phyloP scores from a whole-genome alignment of 345 rosid genomes.

The Barbarea vulgaris region DNA sequence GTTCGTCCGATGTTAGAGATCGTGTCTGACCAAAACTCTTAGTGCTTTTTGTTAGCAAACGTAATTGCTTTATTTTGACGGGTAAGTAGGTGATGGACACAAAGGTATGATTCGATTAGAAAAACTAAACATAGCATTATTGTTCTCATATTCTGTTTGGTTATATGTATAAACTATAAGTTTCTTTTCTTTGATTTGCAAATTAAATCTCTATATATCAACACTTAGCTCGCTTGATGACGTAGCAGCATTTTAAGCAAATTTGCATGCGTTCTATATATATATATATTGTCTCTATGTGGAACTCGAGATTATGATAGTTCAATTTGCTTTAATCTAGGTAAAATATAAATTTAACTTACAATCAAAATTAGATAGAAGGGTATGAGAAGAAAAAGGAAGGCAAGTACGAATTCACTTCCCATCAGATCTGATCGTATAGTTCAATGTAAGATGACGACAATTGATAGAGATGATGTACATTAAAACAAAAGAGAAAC shows the following conservation, averaged over 20 bases:
- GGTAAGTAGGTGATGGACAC: conserved; percentile 38
- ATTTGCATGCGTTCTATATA: neutral
- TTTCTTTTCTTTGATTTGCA: neutral
- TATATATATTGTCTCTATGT: neutral
- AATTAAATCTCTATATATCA: neutral
- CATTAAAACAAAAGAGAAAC: conserved; percentile 29
- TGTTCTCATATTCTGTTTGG: conserved; percentile 29
- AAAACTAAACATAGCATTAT: conserved; percentile 33
- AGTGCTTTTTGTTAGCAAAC: conserved; percentile 36
- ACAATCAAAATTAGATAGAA: conserved; percentile 5
- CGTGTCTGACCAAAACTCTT: conserved; percentile 40
- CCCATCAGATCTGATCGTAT: conserved; percentile 26
- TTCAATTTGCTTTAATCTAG: neutral
- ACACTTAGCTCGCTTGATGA: neutral
- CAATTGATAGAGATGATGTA: conserved; percentile 24
- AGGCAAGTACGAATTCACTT: conserved; percentile 27
- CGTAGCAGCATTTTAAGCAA: conserved; percentile 4
- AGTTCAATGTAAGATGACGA: conserved; percentile 33
- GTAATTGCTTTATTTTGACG: conserved; percentile 38
- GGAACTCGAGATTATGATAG: neutral
- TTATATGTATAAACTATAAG: conserved; percentile 16
- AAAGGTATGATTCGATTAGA: conserved; percentile 38
- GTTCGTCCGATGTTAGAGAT: conserved; percentile 44
- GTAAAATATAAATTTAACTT: neutral
- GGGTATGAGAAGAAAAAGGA: conserved; percentile 3